Base-by-base conservation (phyloP, 441 rosid genomes). In the Eugenia klotzschiana region DNA sequence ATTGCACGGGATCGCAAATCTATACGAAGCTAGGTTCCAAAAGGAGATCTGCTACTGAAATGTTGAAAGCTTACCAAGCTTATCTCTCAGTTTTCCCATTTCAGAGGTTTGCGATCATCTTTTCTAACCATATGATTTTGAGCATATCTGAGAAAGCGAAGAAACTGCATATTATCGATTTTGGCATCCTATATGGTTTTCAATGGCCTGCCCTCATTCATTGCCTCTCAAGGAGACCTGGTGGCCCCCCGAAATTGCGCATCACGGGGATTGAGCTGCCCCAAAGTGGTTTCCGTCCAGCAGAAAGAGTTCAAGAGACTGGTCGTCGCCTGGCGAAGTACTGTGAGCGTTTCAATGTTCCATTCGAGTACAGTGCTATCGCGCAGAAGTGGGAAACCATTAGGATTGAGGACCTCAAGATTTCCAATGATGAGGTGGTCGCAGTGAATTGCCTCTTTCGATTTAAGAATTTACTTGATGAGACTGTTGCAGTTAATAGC, bases 361-460 rank as follows among this genome's bases (percentile, higher is more conserved):
- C 93, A 13, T 93, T 93, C 23, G 93, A 93, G 90, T 93, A 84
- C 88, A 88, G 85, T 79, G 91, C 90, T 80, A 89, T 92, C 9
- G 94, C 94, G 18, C 87, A 91, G 87, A 90, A 91, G 86, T 93
- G 94, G 96, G 96, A 91, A 80, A 93, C 90, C 27, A 92, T 96
- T 83, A 84, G 16, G 80, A n/a, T 90, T 23, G 94, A 91, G 37
- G 98, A 96, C 84, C 90, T 96, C 84, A 93, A 93, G 87, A 86
- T 95, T 26, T 84, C 81, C 26, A 57, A 79, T 1, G 89, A 88
- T 37, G 99, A 96, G 82, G 80, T 91, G 83, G 55, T 93, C 9
- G 98, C 91, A 2, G 99, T 94, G 72, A 96, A 92, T 88, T 92
- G 96, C 84, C 83, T 93, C 41, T 93, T 87, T 79, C 92, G 98